Conservation (phyloP, 148 eudicot species). For the Dysphania ambrosioides region DNA sequence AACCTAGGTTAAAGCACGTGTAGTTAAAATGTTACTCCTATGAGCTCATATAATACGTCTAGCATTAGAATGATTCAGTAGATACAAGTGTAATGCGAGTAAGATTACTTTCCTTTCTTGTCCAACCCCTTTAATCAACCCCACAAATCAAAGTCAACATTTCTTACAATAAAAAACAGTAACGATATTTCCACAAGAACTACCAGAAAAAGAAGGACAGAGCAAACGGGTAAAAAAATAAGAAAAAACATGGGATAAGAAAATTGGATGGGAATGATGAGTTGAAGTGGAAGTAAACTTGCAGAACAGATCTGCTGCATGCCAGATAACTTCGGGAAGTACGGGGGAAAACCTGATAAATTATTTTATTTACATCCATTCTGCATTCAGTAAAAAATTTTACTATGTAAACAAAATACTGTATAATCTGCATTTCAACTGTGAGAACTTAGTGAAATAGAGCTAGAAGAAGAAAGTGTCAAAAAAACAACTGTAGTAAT, state of each 20-base stretch:
- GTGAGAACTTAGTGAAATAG: too few species aligned
- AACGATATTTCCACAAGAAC: neutral
- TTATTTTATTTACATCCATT: too few species aligned
- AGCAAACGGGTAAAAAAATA: neutral
- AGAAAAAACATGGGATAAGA: neutral
- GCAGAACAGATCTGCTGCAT: neutral
- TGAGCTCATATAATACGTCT: too few species aligned
- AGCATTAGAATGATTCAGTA: too few species aligned
- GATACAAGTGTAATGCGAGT: too few species aligned
- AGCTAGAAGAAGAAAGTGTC: too few species aligned
- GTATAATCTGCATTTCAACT: too few species aligned
- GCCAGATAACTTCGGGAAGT: conserved; percentile 15
- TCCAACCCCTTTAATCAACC: neutral
- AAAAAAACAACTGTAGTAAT: neutral
- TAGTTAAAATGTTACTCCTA: too few species aligned
- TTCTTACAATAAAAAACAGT: neutral
- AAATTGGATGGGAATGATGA: conserved; percentile 15
- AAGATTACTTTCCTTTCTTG: neutral
- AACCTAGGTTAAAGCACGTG: too few species aligned
- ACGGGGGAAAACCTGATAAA: conserved; percentile 13
- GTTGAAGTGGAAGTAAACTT: conserved; percentile 17
- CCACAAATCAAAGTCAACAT: neutral
- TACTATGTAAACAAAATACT: too few species aligned
- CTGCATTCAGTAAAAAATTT: too few species aligned
- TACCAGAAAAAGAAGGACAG: neutral